Percentiles rank a stretch among this genome's conserved stretches.
phyloP scores from a whole-genome alignment of 441 rosid genomes.

The Euphorbia celastroides region DNA sequence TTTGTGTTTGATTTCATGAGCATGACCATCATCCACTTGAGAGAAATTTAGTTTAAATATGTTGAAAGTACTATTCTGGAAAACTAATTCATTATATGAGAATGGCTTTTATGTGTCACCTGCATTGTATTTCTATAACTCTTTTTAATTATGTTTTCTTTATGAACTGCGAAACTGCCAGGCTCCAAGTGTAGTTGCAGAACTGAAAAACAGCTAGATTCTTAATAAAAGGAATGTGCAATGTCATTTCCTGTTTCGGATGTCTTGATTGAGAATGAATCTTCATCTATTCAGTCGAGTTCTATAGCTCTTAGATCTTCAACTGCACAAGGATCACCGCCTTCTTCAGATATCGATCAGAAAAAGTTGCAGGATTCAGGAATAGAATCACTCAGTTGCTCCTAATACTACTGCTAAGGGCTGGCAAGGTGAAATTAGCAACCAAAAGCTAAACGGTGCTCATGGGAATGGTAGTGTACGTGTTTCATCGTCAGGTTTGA shows the following conservation, averaged over 20 bases:
- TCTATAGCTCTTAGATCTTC: constrained; percentile 51
- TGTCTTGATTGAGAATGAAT: constrained; percentile 45
- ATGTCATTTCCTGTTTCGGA: constrained; percentile 33
- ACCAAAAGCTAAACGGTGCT: constrained; percentile 63
- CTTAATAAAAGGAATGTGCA: constrained; percentile 41
- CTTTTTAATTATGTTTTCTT: constrained; percentile 9
- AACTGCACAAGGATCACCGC: constrained; percentile 47
- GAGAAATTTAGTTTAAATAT: not conserved
- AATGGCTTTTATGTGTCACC: not conserved
- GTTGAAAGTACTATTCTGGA: not conserved
- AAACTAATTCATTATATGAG: not conserved
- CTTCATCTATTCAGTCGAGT: constrained; percentile 50
- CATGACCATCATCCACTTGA: not conserved
- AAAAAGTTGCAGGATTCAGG: constrained; percentile 90
- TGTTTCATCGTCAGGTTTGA: constrained; percentile 90
- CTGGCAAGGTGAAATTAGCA: constrained; percentile 54
- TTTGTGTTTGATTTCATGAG: not conserved
- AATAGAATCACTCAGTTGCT: constrained; percentile 54
- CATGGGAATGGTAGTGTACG: constrained; percentile 62
- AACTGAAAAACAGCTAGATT: constrained; percentile 57
- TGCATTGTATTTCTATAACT: not conserved
- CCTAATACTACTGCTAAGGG: constrained; percentile 55
- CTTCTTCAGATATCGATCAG: constrained; percentile 87
- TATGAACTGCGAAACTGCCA: constrained; percentile 92
- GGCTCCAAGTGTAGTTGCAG: constrained; percentile 71